phyloP scores from a whole-genome alignment of 2,329 filamentous ascomycete genomes.

The Thermoascus crustaceus region DNA sequence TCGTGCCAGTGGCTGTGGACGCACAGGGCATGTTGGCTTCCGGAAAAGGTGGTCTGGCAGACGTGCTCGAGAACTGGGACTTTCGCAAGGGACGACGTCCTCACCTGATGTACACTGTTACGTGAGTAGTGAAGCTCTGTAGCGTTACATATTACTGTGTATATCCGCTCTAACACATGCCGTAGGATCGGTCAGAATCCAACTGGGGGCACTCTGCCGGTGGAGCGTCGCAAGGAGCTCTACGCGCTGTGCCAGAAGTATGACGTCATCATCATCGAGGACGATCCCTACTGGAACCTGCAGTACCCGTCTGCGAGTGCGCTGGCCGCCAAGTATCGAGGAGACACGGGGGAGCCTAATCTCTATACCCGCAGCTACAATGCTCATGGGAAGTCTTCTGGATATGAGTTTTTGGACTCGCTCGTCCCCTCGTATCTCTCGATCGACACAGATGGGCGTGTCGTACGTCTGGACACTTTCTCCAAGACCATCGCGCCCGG shows the following conservation, averaged over 20 bases:
- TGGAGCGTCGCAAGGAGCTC: conserved; percentile 66
- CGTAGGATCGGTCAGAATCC: conserved; percentile 80
- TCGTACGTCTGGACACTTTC: conserved; percentile 85
- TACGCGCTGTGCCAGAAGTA: conserved; percentile 75
- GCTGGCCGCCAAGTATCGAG: conserved; percentile 25
- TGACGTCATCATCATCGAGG: conserved; percentile 85
- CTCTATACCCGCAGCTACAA: conserved; percentile 33
- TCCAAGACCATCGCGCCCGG: conserved; percentile 89
- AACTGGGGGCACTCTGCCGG: conserved; percentile 64
- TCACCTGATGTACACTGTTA: conserved; percentile 82
- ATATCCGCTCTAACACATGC: neutral
- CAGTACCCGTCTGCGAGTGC: conserved; percentile 68
- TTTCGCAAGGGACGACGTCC: conserved; percentile 62
- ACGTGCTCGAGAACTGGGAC: conserved; percentile 80
- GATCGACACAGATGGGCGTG: conserved; percentile 76
- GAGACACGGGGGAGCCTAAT: conserved; percentile 20
- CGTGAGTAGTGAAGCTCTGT: conserved; percentile 47
- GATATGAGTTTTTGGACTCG: conserved; percentile 72
- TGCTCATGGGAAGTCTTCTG: conserved; percentile 46
- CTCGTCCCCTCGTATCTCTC: conserved; percentile 75
- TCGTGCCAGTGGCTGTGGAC: conserved; percentile 68
- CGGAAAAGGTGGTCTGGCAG: conserved; percentile 64
- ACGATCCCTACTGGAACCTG: conserved; percentile 93
- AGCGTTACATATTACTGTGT: neutral
- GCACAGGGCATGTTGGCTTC: conserved; percentile 67